Conservation (phyloP, 495 filamentous ascomycete genomes). For the Neurospora intermedia region DNA sequence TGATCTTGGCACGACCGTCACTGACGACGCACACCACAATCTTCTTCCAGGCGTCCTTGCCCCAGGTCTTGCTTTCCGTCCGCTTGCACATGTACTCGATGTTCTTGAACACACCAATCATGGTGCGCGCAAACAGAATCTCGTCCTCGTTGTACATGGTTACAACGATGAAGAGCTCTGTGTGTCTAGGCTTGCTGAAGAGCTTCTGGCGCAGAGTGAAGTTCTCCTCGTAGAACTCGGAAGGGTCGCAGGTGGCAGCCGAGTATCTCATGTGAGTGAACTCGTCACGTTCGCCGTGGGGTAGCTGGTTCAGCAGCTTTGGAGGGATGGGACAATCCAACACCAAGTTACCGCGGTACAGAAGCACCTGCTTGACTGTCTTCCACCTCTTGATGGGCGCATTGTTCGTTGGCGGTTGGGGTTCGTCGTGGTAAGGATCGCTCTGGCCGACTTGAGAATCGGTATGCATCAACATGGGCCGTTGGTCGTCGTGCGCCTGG, state of each 20-base stretch:
- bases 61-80: constrained; percentile 91
- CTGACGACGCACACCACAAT: constrained; percentile 98
- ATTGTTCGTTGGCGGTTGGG: constrained; percentile 34
- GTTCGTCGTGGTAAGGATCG: constrained; percentile 39
- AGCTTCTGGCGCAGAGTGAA: constrained; percentile 92
- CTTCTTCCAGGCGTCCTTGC: constrained; percentile 98
- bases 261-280: constrained; percentile 99
- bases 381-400: constrained; percentile 82
- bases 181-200: constrained; percentile 86
- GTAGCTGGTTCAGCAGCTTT: constrained; percentile 71
- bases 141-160: constrained; percentile 99
- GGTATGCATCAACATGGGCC: constrained; percentile 39
- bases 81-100: constrained; percentile 93
- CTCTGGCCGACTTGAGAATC: constrained; percentile 31
- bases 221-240: constrained; percentile 73
- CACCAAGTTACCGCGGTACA: constrained; percentile 95
- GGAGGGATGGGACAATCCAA: constrained; percentile 95
- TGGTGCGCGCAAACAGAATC: constrained; percentile 87
- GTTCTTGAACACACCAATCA: constrained; percentile 98
- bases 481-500: constrained; percentile 37
- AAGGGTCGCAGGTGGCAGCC: constrained; percentile 91
- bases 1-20: constrained; percentile 97
- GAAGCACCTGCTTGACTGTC: constrained; percentile 93
- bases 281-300: constrained; percentile 87
- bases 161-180: constrained; percentile 93